phyloP scores from a whole-genome alignment of 192 early-diverging fungal species.

The Glomus cerebriforme region DNA sequence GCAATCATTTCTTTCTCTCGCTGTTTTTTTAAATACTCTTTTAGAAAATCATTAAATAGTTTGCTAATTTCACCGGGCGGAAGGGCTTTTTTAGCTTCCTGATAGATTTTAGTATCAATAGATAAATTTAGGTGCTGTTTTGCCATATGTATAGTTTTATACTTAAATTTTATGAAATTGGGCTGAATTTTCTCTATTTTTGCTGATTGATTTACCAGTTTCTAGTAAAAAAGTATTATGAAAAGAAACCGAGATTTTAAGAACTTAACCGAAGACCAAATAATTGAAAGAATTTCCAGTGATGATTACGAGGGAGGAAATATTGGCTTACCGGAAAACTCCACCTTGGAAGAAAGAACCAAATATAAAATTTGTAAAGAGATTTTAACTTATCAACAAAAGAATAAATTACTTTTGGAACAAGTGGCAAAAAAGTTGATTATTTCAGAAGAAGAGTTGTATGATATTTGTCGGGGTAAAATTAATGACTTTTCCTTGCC shows the following conservation, averaged over 20 bases:
- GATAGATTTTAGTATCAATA: too few relatives aligned
- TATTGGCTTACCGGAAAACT: slow-evolving; percentile 15
- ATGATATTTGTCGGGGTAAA: slow-evolving; percentile 16
- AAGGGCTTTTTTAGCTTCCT: too few relatives aligned
- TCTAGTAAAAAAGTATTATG: too few relatives aligned
- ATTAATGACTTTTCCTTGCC: slow-evolving; percentile 8
- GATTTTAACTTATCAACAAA: slow-evolving; percentile 11
- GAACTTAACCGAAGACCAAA: slow-evolving; percentile 2
- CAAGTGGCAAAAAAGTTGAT: slow-evolving; percentile 17
- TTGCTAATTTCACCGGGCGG: too few relatives aligned
- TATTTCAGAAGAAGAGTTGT: slow-evolving; percentile 15
- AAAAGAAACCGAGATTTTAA: slow-evolving; percentile 17
- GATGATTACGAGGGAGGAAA: slow-evolving; percentile 16
- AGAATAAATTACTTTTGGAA: slow-evolving; percentile 19
- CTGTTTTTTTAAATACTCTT: too few relatives aligned
- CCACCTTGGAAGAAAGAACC: slow-evolving; percentile 21
- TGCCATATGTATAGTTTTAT: too few relatives aligned
- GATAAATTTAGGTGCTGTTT: too few relatives aligned
- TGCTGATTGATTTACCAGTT: too few relatives aligned
- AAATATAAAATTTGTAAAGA: slow-evolving; percentile 17
- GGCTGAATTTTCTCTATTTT: too few relatives aligned
- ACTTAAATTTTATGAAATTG: too few relatives aligned
- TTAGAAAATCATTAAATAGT: too few relatives aligned
- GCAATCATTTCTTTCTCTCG: background rate
- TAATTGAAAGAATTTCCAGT: background rate